Evolutionary conservation across 331 rosid genomes (phyloP), one percentile per base, ranked within the genome.

Genomic region (Rosa hybrid): DNA sequence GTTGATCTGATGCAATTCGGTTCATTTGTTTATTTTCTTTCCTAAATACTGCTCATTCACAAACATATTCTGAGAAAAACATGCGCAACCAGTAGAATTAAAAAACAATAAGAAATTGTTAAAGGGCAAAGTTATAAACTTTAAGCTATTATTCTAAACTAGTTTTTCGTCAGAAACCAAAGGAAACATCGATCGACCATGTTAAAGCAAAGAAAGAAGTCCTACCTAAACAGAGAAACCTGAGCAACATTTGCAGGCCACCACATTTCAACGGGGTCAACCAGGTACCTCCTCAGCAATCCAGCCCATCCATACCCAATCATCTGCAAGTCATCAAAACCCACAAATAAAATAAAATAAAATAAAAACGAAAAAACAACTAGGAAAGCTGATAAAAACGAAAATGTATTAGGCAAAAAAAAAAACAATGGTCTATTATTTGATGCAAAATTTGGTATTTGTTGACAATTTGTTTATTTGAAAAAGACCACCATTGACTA

Each of bases 291-390:
- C 84, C 99, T 90, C 17, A 96, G 88, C 83, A 96, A 88, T 73
- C 99, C 99, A 82, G 99, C 99, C 99, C 99, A 96, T 81, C 99
- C 99, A 89, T 96, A 96, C 34, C 99, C 99, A 74, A 96, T 39
- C n/a, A 96, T 51, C 99, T 95, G 92, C 89, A 81, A 51, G 68
- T 57, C 48, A 72, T 7, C 62, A 34, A 46, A 23, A 8, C 75
- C 5, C 68, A 34, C 46, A 44, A 54, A 16, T 25, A 6, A 75
- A 76, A 12, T 5, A 12, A 67, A 3, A 6, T 0, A 65, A 38
- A 4, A 1, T 12, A 4, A 34, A 12, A 67, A 39, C 12, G 4
- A 8, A 9, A 41, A 17, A 8, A 3, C 8, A 44, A 18, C 39
- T 30, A 1, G 12, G 20, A 30, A 63, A 62, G 34, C 17, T 56